Percentiles rank a stretch among this genome's conserved stretches.
Evolutionary conservation across 2,329 filamentous ascomycete genomes (phyloP).

Genomic region (Scleromitrula shiraiana): DNA sequence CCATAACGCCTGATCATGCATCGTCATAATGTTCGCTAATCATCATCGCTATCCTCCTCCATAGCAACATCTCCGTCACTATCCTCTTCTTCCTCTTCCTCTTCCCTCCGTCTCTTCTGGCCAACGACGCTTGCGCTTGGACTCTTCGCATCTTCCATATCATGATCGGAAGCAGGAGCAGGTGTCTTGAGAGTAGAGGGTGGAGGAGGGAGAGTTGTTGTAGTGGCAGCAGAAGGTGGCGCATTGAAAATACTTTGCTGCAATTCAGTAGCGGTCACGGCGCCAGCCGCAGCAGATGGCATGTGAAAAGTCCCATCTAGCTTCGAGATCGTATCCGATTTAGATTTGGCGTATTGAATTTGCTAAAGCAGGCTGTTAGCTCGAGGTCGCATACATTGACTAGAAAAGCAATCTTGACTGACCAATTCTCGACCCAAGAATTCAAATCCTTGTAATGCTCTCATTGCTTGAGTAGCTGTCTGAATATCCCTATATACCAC

Average conservation of each 20-base stretch:
- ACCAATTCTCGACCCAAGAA: slow-evolving; percentile 85
- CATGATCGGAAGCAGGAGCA: slow-evolving; percentile 37
- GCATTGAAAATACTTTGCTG: slow-evolving; percentile 77
- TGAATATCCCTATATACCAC: slow-evolving; percentile 84
- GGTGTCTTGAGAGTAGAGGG: slow-evolving; percentile 38
- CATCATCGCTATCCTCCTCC: slow-evolving; percentile 46
- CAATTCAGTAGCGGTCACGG: slow-evolving; percentile 60
- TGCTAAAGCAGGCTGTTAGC: slow-evolving; percentile 44
- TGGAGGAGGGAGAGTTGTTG: slow-evolving; percentile 31
- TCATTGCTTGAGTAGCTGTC: slow-evolving; percentile 89
- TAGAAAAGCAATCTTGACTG: slow-evolving; percentile 30
- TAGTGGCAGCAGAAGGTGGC: slow-evolving; percentile 42
- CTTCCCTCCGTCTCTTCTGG: slow-evolving; percentile 64
- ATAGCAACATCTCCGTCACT: slow-evolving; percentile 57
- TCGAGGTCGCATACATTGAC: background rate
- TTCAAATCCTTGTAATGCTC: slow-evolving; percentile 74
- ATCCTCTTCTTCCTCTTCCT: slow-evolving; percentile 52
- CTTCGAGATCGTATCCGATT: slow-evolving; percentile 81
- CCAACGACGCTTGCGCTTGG: slow-evolving; percentile 45
- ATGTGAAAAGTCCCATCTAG: slow-evolving; percentile 84
- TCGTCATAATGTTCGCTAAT: slow-evolving; percentile 13
- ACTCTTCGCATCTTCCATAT: slow-evolving; percentile 43
- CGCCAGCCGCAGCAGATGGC: slow-evolving; percentile 47
- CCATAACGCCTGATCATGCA: slow-evolving; percentile 22
- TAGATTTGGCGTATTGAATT: slow-evolving; percentile 84